These are phyloP conservation scores for Thalassiosira livingstoniorum DNA, from an alignment of 352 stramenopile genomes.

Conservation along the genomic window DNA sequence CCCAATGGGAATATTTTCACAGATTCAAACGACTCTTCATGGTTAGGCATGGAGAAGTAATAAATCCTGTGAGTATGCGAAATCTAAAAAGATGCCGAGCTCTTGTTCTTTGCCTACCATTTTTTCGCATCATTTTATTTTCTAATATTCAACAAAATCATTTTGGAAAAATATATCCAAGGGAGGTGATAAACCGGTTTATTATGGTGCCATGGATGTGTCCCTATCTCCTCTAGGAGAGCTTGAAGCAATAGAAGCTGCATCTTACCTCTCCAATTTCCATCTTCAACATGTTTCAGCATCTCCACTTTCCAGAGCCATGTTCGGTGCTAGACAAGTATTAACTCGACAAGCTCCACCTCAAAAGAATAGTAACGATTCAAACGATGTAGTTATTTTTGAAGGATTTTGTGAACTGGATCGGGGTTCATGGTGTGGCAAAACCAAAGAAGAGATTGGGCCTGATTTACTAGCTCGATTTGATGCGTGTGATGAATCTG, in stretches of 20 bases:
- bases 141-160: slow-evolving; percentile 7
- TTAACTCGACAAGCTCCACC: slow-evolving; percentile 44
- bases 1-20: not conserved
- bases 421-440: slow-evolving; percentile 63
- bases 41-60: slow-evolving; percentile 83
- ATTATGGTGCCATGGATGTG: slow-evolving; percentile 84
- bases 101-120: no score
- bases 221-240: slow-evolving; percentile 78
- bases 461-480: slow-evolving; percentile 71
- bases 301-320: slow-evolving; percentile 70
- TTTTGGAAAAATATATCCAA: slow-evolving; percentile 16
- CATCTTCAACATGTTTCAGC: slow-evolving; percentile 76
- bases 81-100: no score
- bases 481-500: slow-evolving; percentile 81
- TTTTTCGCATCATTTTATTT: no score
- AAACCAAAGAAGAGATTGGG: slow-evolving; percentile 81
- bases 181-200: slow-evolving; percentile 79
- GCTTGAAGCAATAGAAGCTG: slow-evolving; percentile 78
- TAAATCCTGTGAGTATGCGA: slow-evolving; percentile 63
- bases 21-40: slow-evolving; percentile 79
- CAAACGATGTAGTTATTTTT: slow-evolving; percentile 58
- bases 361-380: slow-evolving; percentile 25
- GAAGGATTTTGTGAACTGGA: slow-evolving; percentile 84
- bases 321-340: slow-evolving; percentile 76
- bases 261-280: slow-evolving; percentile 69